Evolutionary conservation across 2,329 filamentous ascomycete species (phyloP).

Genomic region (Zalaria sp.): DNA sequence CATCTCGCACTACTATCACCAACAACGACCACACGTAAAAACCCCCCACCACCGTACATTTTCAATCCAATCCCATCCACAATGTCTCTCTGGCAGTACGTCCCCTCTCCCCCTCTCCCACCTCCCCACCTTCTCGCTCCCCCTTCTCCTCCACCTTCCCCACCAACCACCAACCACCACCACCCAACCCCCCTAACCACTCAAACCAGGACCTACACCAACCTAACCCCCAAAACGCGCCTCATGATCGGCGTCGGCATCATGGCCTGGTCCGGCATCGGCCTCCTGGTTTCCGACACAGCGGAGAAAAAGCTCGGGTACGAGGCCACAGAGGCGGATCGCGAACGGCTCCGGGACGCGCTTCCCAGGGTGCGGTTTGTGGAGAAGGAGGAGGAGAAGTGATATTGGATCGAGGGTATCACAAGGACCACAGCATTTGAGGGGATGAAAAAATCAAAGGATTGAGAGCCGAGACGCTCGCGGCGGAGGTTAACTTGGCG

Average conservation of each 20-base stretch:
- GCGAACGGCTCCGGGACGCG: conserved; percentile 46
- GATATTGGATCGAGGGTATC: no score
- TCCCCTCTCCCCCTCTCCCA: conserved; percentile 1
- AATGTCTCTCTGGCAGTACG: conserved; percentile 1
- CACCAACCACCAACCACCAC: neutral
- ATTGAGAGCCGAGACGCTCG: no score
- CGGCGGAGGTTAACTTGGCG: no score
- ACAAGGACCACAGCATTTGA: no score
- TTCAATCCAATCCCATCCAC: no score
- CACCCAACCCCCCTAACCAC: neutral
- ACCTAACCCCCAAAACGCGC: conserved; percentile 56
- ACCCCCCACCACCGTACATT: no score
- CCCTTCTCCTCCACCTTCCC: neutral
- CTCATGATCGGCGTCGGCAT: conserved; percentile 58
- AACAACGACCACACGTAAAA: no score
- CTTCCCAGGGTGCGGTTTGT: conserved; percentile 50
- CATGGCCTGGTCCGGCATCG: conserved; percentile 61
- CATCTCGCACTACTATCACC: no score
- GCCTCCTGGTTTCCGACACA: conserved; percentile 58
- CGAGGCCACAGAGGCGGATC: conserved; percentile 59
- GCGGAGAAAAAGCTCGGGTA: conserved; percentile 62
- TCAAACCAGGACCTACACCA: conserved; percentile 38
- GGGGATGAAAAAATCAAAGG: no score
- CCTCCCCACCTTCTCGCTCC: conserved; percentile 1
- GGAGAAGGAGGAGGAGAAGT: conserved; percentile 22